Conservation (phyloP, 1,139 yeast species). For the Geotrichum klebahnii region DNA sequence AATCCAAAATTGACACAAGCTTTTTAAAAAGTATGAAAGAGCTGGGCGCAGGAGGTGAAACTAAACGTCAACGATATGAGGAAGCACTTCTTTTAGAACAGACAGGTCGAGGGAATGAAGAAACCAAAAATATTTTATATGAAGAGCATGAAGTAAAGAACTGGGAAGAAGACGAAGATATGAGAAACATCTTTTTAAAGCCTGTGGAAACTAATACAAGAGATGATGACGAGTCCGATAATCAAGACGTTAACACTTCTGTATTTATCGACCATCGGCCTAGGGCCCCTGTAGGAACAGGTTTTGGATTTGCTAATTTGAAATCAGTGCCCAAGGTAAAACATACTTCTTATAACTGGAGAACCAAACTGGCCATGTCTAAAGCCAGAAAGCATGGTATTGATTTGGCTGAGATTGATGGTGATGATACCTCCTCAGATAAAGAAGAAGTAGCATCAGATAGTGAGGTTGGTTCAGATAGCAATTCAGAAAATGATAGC, state of each 20-base stretch:
- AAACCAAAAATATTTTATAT: constrained; percentile 59
- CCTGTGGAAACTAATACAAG: background rate
- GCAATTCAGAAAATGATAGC: constrained; percentile 29
- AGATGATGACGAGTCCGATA: constrained; percentile 28
- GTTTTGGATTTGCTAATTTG: constrained; percentile 65
- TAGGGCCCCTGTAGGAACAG: constrained; percentile 54
- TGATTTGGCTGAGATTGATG: constrained; percentile 42
- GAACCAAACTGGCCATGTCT: constrained; percentile 49
- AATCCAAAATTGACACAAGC: constrained; percentile 59
- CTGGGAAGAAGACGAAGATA: constrained; percentile 50
- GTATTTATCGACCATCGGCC: constrained; percentile 75
- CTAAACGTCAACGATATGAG: constrained; percentile 62
- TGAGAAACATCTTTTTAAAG: constrained; percentile 10
- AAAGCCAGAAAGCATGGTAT: constrained; percentile 38
- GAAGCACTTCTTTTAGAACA: constrained; percentile 74
- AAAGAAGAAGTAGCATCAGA: constrained; percentile 28
- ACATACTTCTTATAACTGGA: constrained; percentile 55
- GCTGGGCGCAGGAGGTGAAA: constrained; percentile 72
- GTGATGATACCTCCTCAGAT: constrained; percentile 37
- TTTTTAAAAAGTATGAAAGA: constrained; percentile 66
- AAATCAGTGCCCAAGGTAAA: constrained; percentile 48
- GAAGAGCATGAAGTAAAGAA: constrained; percentile 64
- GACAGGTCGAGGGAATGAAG: constrained; percentile 67
- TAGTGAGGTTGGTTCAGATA: constrained; percentile 26
- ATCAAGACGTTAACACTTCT: constrained; percentile 37